A percentile compares a stretch with the other conserved stretches of the same genome.
Evolutionary conservation across 495 filamentous ascomycete genomes (phyloP).

Genomic region (Cercophora newfieldiana): DNA sequence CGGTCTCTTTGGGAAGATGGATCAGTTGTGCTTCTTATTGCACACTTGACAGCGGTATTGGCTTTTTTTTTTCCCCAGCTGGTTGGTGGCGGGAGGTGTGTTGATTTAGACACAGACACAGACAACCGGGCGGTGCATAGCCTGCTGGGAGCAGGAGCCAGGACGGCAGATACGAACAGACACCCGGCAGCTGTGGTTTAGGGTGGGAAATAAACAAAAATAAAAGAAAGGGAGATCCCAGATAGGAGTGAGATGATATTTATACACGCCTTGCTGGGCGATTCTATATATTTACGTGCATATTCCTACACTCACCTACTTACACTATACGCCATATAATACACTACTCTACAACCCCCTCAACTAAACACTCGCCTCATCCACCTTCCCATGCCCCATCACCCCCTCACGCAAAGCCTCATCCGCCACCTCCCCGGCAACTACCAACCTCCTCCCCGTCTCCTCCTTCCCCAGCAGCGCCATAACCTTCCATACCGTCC

Average conservation of each 20-base stretch:
- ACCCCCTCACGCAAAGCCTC: background rate
- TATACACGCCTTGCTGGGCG: too few species aligned
- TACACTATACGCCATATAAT: background rate
- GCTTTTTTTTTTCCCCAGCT: background rate
- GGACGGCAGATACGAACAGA: background rate
- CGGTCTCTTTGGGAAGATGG: background rate
- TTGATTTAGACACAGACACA: background rate
- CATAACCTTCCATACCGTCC: constrained; percentile 60
- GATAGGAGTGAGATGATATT: too few species aligned
- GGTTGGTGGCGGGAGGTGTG: background rate
- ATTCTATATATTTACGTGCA: background rate
- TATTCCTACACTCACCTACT: background rate
- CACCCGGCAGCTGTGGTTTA: background rate
- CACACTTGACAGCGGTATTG: background rate
- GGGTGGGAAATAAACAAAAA: background rate
- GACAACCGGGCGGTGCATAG: background rate
- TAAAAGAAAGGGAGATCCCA: background rate
- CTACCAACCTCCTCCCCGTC: constrained; percentile 52
- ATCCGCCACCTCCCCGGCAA: constrained; percentile 8
- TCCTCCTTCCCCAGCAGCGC: constrained; percentile 62
- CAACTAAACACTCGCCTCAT: background rate
- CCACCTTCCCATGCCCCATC: too few species aligned
- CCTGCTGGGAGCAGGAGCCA: background rate
- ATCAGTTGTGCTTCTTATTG: background rate
- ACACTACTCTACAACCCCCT: background rate